A percentile compares a stretch with the other conserved stretches of the same genome.
Conservation (phyloP, 2,329 filamentous ascomycete genomes). For the Talaromyces islandicus region DNA sequence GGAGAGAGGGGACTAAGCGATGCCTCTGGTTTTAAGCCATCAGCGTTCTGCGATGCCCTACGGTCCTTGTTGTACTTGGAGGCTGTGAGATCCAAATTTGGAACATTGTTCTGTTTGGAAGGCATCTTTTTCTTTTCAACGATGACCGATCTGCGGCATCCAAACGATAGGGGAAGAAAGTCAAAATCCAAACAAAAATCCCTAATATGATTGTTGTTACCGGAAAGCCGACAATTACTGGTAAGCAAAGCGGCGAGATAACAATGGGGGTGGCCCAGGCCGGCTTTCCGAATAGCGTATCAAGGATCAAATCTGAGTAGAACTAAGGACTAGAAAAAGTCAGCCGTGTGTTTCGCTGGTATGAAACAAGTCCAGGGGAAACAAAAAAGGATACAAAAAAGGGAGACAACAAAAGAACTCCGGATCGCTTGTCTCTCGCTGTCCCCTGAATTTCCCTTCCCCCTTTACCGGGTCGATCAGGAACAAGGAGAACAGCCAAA, state of each 20-base stretch:
- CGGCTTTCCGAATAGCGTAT: not conserved
- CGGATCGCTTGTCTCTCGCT: not conserved
- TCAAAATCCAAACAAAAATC: not conserved
- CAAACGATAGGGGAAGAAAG: not conserved
- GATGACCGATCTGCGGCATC: not conserved
- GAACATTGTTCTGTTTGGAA: constrained; percentile 29
- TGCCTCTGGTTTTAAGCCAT: constrained; percentile 29
- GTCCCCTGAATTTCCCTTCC: not conserved
- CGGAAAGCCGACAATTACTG: not conserved
- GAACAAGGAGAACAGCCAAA: not conserved
- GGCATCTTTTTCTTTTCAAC: constrained; percentile 26
- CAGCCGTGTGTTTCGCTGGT: not conserved
- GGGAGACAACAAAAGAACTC: not conserved
- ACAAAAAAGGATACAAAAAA: not conserved
- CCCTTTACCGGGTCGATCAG: not conserved
- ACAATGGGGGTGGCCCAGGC: not conserved
- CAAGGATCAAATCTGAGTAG: not conserved
- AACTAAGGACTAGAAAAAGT: not conserved
- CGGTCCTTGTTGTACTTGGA: constrained; percentile 23
- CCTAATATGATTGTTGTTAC: not conserved
- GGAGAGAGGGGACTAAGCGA: constrained; percentile 29
- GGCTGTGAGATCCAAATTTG: constrained; percentile 32
- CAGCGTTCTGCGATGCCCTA: constrained; percentile 29
- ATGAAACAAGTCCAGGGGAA: not conserved
- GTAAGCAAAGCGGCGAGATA: not conserved